A percentile compares a stretch with the other conserved stretches of the same genome.
These are phyloP conservation scores for Trichoderma harzianum DNA, from an alignment of 2,329 filamentous ascomycete genomes.

Conservation along the genomic window DNA sequence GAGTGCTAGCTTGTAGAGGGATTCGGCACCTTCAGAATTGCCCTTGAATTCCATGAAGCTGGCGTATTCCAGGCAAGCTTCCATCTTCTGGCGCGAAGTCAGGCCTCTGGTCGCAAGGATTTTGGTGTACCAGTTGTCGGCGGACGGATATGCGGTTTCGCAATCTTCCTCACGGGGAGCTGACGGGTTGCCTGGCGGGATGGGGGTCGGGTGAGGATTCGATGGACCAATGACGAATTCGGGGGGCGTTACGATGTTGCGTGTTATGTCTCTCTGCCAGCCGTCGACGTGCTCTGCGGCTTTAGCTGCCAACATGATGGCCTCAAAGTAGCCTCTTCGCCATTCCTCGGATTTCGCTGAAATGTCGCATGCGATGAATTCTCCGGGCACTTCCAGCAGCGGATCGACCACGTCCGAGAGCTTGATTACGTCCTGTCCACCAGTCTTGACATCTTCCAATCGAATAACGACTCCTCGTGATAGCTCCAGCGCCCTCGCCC, in stretches of 20 bases:
- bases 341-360: constrained; percentile 75
- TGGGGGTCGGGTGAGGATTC: constrained; percentile 74
- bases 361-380: constrained; percentile 65
- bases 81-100: constrained; percentile 70
- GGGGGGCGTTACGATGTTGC: constrained; percentile 64
- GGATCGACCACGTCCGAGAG: constrained; percentile 60
- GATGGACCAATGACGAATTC: constrained; percentile 77
- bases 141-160: constrained; percentile 62
- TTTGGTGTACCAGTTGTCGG: constrained; percentile 76
- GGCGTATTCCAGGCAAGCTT: constrained; percentile 78
- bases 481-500: constrained; percentile 62
- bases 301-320: constrained; percentile 72
- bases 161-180: constrained; percentile 75
- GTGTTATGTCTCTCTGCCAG: constrained; percentile 67
- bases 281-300: constrained; percentile 79
- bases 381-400: constrained; percentile 62
- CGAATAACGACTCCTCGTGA: constrained; percentile 59
- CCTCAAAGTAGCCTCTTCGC: constrained; percentile 81
- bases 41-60: constrained; percentile 81
- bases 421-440: constrained; percentile 63
- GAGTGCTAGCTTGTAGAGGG: constrained; percentile 73
- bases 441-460: constrained; percentile 65
- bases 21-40: constrained; percentile 59
- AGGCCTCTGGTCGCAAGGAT: constrained; percentile 80
- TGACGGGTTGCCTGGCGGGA: constrained; percentile 59